Percentiles rank a stretch among this genome's conserved stretches.
These are phyloP conservation scores for Volvox carteri DNA, from an alignment of 163 green algal species.

Conservation along the genomic window DNA sequence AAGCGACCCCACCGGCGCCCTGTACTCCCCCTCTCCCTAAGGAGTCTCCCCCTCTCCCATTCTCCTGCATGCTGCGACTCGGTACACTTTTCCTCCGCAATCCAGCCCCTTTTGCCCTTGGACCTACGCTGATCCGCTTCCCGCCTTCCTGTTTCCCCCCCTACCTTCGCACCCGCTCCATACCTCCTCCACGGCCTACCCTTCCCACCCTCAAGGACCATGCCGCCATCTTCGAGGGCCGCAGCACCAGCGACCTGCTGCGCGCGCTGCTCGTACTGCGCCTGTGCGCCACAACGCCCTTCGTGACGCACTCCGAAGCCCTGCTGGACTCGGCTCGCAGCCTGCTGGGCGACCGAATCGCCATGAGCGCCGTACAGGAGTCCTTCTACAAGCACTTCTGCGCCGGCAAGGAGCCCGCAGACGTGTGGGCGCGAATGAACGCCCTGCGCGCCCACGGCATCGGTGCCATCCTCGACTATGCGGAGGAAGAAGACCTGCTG, in stretches of 20 bases:
- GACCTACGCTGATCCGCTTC: too few species aligned
- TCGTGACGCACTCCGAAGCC: conserved; percentile 73
- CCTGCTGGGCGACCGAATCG: not conserved
- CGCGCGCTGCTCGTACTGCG: conserved; percentile 71
- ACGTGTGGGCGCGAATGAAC: conserved; percentile 51
- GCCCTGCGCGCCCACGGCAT: conserved; percentile 44
- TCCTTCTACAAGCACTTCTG: conserved; percentile 86
- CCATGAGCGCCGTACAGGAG: conserved; percentile 54
- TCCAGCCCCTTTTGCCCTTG: too few species aligned
- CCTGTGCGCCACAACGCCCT: conserved; percentile 65
- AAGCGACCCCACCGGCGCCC: too few species aligned
- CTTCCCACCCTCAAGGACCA: conserved; percentile 36
- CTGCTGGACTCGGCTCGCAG: conserved; percentile 65
- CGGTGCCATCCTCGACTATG: conserved; percentile 80
- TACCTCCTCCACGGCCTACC: not conserved
- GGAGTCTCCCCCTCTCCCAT: too few species aligned
- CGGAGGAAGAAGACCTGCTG: conserved; percentile 88
- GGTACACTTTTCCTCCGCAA: too few species aligned
- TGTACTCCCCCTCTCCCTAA: too few species aligned
- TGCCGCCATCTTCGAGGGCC: conserved; percentile 54
- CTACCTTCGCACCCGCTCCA: not conserved
- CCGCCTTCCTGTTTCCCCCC: not conserved
- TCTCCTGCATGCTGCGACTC: too few species aligned
- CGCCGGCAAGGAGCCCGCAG: conserved; percentile 50
- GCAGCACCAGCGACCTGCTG: conserved; percentile 34